Percentiles rank a stretch among this genome's conserved stretches.
These are phyloP conservation scores for Myxozyma lipomycoides DNA, from an alignment of 805 yeast species.

Conservation along the genomic window DNA sequence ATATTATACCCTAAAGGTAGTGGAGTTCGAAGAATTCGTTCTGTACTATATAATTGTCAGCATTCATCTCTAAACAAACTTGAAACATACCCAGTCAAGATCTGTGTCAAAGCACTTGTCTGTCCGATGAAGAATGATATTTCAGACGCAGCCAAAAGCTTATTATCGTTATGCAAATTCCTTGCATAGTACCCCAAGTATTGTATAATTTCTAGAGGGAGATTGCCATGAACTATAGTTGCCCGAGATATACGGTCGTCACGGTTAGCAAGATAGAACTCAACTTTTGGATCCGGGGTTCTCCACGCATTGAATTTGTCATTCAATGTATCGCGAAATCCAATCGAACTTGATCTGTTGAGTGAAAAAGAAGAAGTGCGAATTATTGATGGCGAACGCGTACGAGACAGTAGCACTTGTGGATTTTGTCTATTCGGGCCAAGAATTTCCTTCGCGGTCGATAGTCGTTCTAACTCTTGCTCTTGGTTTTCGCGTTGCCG, in stretches of 20 bases:
- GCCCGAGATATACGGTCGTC: constrained; percentile 24
- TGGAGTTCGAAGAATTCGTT: constrained; percentile 28
- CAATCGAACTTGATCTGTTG: not conserved
- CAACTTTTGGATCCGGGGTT: constrained; percentile 9
- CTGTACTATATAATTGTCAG: constrained; percentile 6
- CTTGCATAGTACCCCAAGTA: constrained; percentile 18
- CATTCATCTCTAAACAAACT: not conserved
- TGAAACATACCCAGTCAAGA: constrained; percentile 19
- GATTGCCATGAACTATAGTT: constrained; percentile 25
- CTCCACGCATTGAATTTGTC: constrained; percentile 9
- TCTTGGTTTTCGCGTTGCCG: constrained; percentile 2
- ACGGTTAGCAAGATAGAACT: constrained; percentile 22
- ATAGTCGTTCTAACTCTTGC: constrained; percentile 4
- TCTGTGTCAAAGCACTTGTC: constrained; percentile 13
- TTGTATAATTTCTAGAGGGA: constrained; percentile 24
- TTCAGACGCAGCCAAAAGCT: constrained; percentile 12
- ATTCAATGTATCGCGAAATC: constrained; percentile 2
- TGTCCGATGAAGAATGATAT: constrained; percentile 8
- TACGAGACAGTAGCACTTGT: not conserved
- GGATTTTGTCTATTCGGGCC: not conserved
- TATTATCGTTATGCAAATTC: constrained; percentile 16
- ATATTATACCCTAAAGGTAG: constrained; percentile 27
- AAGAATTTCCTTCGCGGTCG: constrained; percentile 12
- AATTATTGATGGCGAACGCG: not conserved
- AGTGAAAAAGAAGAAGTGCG: not conserved